Conservation (phyloP, 2,329 filamentous ascomycete genomes). For the Beauveria sp. region DNA sequence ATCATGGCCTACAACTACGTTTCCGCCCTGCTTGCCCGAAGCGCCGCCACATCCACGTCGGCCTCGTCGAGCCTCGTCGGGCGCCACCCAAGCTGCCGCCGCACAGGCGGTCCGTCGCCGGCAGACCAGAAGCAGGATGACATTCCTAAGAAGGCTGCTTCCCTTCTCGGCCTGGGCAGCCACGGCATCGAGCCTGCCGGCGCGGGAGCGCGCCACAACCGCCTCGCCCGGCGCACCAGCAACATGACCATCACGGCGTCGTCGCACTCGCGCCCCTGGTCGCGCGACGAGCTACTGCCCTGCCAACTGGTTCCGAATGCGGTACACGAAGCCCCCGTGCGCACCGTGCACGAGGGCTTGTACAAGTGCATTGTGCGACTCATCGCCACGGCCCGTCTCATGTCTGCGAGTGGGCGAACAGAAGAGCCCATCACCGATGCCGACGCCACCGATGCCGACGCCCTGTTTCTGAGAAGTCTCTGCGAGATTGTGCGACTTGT, state of each 20-base stretch:
- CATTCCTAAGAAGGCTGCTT: constrained; percentile 46
- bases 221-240: constrained; percentile 19
- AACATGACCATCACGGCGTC: constrained; percentile 15
- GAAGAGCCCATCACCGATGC: constrained; percentile 24
- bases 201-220: constrained; percentile 14
- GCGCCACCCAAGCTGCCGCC: constrained; percentile 6
- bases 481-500: constrained; percentile 35
- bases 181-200: neutral
- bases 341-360: constrained; percentile 41
- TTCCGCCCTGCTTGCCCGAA: constrained; percentile 21
- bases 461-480: constrained; percentile 31
- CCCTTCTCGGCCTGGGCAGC: constrained; percentile 38
- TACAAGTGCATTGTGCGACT: constrained; percentile 43
- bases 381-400: constrained; percentile 38
- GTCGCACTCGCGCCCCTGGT: constrained; percentile 14
- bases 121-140: constrained; percentile 20
- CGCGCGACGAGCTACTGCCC: constrained; percentile 20
- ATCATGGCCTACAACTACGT: constrained; percentile 54
- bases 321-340: constrained; percentile 27
- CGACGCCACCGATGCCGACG: constrained; percentile 25
- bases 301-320: constrained; percentile 15
- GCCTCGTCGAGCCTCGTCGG: constrained; percentile 6
- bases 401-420: constrained; percentile 21
- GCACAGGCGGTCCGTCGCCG: constrained; percentile 12
- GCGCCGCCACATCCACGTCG: constrained; percentile 9